Base-by-base conservation (phyloP, 495 filamentous ascomycete genomes). In the Hyaloscypha bicolor region DNA sequence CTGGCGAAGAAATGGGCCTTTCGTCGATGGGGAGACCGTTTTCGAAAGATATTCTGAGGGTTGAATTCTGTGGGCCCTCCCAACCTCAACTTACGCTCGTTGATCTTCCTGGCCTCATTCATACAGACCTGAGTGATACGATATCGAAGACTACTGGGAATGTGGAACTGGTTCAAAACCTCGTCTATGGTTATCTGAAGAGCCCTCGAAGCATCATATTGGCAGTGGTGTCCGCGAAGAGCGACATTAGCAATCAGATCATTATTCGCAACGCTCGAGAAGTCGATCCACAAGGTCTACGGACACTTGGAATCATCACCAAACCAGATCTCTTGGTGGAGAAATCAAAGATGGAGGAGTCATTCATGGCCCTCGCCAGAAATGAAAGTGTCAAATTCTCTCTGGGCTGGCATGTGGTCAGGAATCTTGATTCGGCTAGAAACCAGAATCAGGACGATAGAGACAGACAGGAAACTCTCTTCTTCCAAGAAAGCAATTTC, bases 381-480 rank as follows among this genome's bases (percentile, higher is more conserved):
- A 86, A 86, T 48, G 42, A 48, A 48, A 12, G 4, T 48, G 76
- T 85, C n/a, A 69, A 67, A 14, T 81, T 91, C 62, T 73, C 80
- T 35, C 79, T 90, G 1, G 88, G 87, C 6, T 91, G 87, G 87
- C 87, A 90, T 69, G 83, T 86, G 0, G 72, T 92, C 19, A 82
- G 80, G 22, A 90, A 90, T 68, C 78, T 84, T 3, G 77, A 76
- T 32, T 85, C 80, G 0, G 55, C 65, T 74, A 80, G n/a, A 76
- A 78, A 12, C 5, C 12, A 42, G 16, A 32, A 42, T 25, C 14
- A 35, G 4, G 33, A 22, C 12, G 25, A 55, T 66, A 29, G 61
- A 60, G 57, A 66, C 37, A 21, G 55, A 60, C 31, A 57, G 33
- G 71, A 64, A 35, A 57, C 2, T 9, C 21, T 55, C 25, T 67